A percentile compares a stretch with the other conserved stretches of the same genome.
phyloP scores from a whole-genome alignment of 352 stramenopile species.

The Ochromonadaceae sp. region DNA sequence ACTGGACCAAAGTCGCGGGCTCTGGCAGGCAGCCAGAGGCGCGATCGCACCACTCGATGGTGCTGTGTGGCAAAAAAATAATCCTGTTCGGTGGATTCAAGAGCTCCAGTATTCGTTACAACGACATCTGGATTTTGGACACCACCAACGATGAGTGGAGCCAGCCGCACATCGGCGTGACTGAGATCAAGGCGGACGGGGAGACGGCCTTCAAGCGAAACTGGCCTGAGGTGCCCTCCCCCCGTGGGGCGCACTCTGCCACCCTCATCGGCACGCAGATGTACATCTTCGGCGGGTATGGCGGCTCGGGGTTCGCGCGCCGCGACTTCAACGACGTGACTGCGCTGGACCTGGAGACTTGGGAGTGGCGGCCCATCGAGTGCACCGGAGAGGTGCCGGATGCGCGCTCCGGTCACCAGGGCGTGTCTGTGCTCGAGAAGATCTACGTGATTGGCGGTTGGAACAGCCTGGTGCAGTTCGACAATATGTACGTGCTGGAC shows the following conservation, averaged over 20 bases:
- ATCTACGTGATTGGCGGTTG: constrained; percentile 86
- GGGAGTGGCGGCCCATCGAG: constrained; percentile 67
- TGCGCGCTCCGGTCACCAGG: constrained; percentile 75
- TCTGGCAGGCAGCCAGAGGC: constrained; percentile 18
- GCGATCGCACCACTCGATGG: constrained; percentile 59
- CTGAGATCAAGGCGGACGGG: constrained; percentile 30
- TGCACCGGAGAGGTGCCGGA: constrained; percentile 67
- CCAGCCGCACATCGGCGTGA: constrained; percentile 59
- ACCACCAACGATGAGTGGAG: constrained; percentile 74
- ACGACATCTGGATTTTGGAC: constrained; percentile 90
- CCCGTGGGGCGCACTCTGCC: constrained; percentile 69
- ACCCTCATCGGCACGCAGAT: constrained; percentile 65
- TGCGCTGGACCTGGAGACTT: constrained; percentile 66
- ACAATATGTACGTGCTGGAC: constrained; percentile 85
- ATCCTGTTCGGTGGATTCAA: constrained; percentile 86
- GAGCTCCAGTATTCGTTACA: constrained; percentile 58
- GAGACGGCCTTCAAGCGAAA: constrained; percentile 26
- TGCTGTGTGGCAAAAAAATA: constrained; percentile 44
- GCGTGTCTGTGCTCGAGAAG: constrained; percentile 62
- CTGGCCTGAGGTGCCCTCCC: constrained; percentile 67
- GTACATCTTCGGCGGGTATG: constrained; percentile 87
- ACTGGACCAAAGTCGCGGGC: constrained; percentile 35
- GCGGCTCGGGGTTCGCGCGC: constrained; percentile 77
- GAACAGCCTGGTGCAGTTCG: constrained; percentile 86
- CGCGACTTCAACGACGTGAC: constrained; percentile 88